phyloP scores from a whole-genome alignment of 768 basidiomycete genomes.

The Trametes sanguinea region DNA sequence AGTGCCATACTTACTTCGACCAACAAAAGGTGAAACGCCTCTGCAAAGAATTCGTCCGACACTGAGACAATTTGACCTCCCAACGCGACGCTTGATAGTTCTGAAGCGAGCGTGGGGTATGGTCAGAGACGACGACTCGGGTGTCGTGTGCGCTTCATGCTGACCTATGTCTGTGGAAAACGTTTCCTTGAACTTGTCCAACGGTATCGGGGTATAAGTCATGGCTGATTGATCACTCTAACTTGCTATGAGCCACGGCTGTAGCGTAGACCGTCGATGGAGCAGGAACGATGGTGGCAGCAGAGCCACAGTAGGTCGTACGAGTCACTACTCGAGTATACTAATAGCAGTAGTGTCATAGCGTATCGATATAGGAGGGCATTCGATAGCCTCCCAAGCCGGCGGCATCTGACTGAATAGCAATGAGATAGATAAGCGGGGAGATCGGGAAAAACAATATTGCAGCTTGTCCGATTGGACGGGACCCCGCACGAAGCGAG shows the following conservation, averaged over 20 bases:
- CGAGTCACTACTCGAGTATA: conserved; percentile 1
- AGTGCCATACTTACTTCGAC: conserved; percentile 59
- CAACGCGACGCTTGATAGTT: conserved; percentile 84
- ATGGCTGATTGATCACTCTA: conserved; percentile 31
- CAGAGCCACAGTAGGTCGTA: conserved; percentile 1
- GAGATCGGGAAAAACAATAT: conserved; percentile 5
- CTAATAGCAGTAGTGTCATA: background rate
- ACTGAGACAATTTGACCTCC: conserved; percentile 74
- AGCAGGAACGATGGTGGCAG: background rate
- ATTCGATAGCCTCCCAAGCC: background rate
- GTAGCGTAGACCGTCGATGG: background rate
- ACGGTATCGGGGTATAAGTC: conserved; percentile 45
- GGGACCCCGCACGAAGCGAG: background rate
- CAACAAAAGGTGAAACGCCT: conserved; percentile 78
- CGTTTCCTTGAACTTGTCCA: conserved; percentile 47
- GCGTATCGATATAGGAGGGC: background rate
- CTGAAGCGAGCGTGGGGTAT: conserved; percentile 41
- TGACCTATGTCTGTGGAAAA: conserved; percentile 57
- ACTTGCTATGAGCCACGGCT: background rate
- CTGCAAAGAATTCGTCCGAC: conserved; percentile 97
- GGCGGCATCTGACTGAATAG: background rate
- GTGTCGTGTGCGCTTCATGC: background rate
- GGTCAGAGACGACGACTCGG: background rate
- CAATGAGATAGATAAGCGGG: conserved; percentile 8
- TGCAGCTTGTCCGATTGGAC: conserved; percentile 1